phyloP scores from a whole-genome alignment of 208 protist genomes.

The Naegleria lovaniensis region DNA sequence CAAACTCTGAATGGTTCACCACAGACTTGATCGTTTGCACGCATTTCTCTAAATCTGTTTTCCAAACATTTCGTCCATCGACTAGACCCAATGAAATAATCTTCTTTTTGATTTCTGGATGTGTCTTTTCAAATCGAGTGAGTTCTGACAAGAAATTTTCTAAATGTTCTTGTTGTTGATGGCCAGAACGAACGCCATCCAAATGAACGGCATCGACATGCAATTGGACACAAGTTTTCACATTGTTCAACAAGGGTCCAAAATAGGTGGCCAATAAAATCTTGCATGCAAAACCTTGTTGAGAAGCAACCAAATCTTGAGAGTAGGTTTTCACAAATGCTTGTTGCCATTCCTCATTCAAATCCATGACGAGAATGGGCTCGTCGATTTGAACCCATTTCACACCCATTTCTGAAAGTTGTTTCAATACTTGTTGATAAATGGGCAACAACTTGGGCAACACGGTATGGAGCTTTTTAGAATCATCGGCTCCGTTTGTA shows the following conservation, averaged over 20 bases:
- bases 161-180: constrained; percentile 33
- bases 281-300: not conserved
- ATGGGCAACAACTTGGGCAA: constrained; percentile 53
- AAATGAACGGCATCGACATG: constrained; percentile 67
- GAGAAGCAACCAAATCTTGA: constrained; percentile 19
- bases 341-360: constrained; percentile 44
- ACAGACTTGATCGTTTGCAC: constrained; percentile 20
- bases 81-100: constrained; percentile 68
- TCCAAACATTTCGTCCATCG: constrained; percentile 74
- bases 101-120: constrained; percentile 52
- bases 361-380: constrained; percentile 64
- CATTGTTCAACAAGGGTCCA: constrained; percentile 57
- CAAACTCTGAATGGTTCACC: constrained; percentile 39
- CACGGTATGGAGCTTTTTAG: constrained; percentile 34
- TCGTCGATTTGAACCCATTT: constrained; percentile 74
- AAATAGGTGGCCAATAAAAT: constrained; percentile 70
- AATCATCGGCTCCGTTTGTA: not conserved
- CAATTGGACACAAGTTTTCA: constrained; percentile 44
- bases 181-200: constrained; percentile 48
- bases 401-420: constrained; percentile 50
- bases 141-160: too few species aligned
- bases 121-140: constrained; percentile 40
- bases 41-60: constrained; percentile 45
- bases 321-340: constrained; percentile 48
- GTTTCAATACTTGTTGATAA: constrained; percentile 60